Evolutionary conservation across 139 green algal species (phyloP).

Genomic region (Raphidocelis subcapitata): DNA sequence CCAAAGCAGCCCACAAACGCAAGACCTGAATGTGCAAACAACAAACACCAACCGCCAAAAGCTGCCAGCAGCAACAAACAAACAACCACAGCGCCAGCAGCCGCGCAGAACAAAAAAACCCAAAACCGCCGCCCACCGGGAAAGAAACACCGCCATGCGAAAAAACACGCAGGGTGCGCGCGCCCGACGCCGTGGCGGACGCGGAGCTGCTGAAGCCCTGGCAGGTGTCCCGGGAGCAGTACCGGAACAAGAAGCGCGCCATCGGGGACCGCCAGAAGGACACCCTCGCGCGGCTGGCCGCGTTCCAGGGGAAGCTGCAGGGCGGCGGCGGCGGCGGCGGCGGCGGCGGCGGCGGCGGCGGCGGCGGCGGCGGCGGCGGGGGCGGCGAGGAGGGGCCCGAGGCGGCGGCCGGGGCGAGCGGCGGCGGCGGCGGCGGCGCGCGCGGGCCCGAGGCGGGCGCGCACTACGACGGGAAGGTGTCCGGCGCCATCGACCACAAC

Average conservation of each 20-base stretch:
- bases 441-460: conserved; percentile 10
- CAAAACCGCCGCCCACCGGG: too few species aligned
- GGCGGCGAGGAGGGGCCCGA: background rate
- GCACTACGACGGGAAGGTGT: conserved; percentile 57
- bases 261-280: conserved; percentile 63
- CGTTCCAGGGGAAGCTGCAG: conserved; percentile 54
- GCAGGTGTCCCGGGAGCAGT: conserved; percentile 61
- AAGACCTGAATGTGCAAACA: too few species aligned
- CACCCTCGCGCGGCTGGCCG: conserved; percentile 55
- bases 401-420: background rate
- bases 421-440: background rate
- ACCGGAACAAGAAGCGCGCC: conserved; percentile 63
- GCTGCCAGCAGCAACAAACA: too few species aligned
- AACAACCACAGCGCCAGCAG: too few species aligned
- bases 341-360: background rate
- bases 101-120: too few species aligned
- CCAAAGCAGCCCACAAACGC: too few species aligned
- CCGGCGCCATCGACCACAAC: conserved; percentile 59
- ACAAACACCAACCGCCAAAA: too few species aligned
- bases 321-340: background rate
- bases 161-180: conserved; percentile 25
- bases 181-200: conserved; percentile 44
- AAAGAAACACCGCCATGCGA: too few species aligned
- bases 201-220: conserved; percentile 72
- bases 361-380: conserved; percentile 1